A percentile compares a stretch with the other conserved stretches of the same genome.
These are phyloP conservation scores for Choanephora cucurbitarum DNA, from an alignment of 371 early-diverging fungal species.

Conservation along the genomic window DNA sequence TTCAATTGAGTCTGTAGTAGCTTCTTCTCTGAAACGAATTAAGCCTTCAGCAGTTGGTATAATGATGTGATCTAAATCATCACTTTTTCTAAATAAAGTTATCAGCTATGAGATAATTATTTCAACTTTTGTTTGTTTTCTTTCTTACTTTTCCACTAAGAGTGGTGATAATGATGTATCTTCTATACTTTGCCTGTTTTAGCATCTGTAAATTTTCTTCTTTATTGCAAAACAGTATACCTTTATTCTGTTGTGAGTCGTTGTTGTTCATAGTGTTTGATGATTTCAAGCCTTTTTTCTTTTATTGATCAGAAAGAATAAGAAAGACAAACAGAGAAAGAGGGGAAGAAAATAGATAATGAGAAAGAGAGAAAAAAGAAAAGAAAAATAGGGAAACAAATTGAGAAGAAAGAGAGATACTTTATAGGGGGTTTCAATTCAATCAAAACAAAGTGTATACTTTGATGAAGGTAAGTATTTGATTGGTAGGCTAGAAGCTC, in stretches of 20 bases:
- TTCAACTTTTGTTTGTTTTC: not conserved
- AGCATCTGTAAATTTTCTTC: constrained; percentile 1
- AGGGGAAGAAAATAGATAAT: no score
- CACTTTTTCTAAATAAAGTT: constrained; percentile 12
- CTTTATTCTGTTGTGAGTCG: not conserved
- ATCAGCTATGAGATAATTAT: not conserved
- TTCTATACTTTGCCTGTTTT: not conserved
- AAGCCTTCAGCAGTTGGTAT: constrained; percentile 28
- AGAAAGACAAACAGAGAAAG: no score
- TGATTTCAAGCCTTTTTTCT: no score
- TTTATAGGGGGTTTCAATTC: no score
- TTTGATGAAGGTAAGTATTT: no score
- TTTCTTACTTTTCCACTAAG: constrained; percentile 1
- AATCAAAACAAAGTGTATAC: no score
- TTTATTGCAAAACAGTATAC: constrained; percentile 1
- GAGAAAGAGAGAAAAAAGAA: no score
- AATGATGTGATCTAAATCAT: constrained; percentile 10
- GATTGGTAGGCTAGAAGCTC: no score
- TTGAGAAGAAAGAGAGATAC: no score
- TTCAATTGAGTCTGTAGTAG: not conserved
- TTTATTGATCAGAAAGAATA: no score
- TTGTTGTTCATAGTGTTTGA: no score
- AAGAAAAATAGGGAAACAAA: no score
- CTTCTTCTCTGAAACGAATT: constrained; percentile 35
- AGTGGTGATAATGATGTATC: not conserved